A percentile compares a stretch with the other conserved stretches of the same genome.
These are phyloP conservation scores for Oehlia diaphana DNA, from an alignment of 192 early-diverging fungal genomes.

Conservation along the genomic window DNA sequence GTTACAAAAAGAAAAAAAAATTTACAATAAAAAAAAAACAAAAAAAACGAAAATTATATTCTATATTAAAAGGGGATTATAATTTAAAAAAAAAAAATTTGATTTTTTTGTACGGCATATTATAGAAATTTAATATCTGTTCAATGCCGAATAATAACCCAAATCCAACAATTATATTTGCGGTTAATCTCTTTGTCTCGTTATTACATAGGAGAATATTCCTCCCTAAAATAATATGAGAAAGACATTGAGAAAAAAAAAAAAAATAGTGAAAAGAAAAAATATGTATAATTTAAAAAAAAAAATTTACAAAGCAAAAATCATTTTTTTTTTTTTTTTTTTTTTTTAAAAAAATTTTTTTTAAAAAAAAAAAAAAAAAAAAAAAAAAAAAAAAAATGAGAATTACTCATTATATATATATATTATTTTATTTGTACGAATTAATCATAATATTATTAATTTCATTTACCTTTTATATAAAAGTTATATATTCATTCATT, in stretches of 20 bases:
- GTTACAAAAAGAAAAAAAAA: neutral
- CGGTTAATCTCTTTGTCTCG: neutral
- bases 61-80: neutral
- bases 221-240: neutral
- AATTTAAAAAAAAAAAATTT: neutral
- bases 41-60: neutral
- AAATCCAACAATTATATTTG: neutral
- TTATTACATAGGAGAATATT: neutral
- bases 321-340: no score
- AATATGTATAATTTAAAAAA: neutral
- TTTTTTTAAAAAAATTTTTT: no score
- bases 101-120: neutral
- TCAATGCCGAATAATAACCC: neutral
- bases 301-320: no score
- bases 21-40: neutral
- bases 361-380: no score
- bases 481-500: no score
- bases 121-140: neutral
- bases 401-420: no score
- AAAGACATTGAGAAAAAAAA: neutral
- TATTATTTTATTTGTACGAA: no score
- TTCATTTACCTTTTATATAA: no score
- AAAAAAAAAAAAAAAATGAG: no score
- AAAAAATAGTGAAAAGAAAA: neutral
- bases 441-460: no score